Evolutionary conservation across 768 basidiomycete genomes (phyloP), one percentile per base, ranked within the genome.

Genomic region (Pleurotus salmoneostramineus): DNA sequence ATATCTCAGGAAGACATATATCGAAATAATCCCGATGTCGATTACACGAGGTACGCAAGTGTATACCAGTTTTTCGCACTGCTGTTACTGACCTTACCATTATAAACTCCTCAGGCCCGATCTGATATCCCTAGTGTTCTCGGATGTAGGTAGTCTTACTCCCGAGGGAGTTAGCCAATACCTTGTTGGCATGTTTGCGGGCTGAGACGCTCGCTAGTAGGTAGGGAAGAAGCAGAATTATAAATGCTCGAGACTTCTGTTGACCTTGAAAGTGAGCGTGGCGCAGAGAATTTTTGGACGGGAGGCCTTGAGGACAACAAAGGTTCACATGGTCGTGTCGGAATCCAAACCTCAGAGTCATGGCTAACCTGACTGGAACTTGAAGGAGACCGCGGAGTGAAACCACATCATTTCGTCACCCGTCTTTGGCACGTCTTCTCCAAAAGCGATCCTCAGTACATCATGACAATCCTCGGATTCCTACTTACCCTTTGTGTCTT

Each of bases 141-240:
- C 91, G 57, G 96, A 98, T 65, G 86, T 98, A 43, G 96, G 96
- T 17, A 91, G 92, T 64, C 78, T 95, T 61, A 94, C 93, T 17
- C 93, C 95, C 34, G 91, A 93, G 73, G 91, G 91, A 58, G 93
- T 97, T 62, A 95, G 92, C 72, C 93, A 95, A 70, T 95, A 95
- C 70, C 81, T 97, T 45, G 95, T 97, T 58, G 93, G 92, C 62
- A 94, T 95, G 87, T 96, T 93, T 75, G 88, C 90, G 61, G 90
- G 85, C 63, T 89, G 62, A 64, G 45, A 17, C 15, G 8, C n/a
- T 8, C 32, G 2, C 17, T 6, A 17, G 49, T 50, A 50, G 11
- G 7, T 46, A 17, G 10, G 17, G 44, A 11, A 45, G 17, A 11
- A 42, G n/a, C 8, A 42, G 10, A 8, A 8, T 42, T 42, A 42